These are phyloP conservation scores for Quercus variabilis DNA, from an alignment of 306 rosid species.

Conservation along the genomic window DNA sequence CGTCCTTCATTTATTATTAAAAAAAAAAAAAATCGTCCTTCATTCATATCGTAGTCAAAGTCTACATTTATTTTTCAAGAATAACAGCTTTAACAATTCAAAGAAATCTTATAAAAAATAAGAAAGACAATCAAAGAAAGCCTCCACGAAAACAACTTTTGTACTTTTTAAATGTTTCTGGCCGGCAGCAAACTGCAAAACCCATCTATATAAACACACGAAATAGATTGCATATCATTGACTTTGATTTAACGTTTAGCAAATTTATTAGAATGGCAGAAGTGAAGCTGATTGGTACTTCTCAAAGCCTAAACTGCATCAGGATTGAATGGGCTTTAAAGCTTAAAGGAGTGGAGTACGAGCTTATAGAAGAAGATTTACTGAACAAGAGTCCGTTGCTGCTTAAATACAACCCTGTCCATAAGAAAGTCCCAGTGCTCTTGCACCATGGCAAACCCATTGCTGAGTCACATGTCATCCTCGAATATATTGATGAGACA, in stretches of 20 bases:
- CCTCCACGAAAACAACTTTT: no score
- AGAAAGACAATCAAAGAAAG: no score
- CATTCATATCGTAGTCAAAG: no score
- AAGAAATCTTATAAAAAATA: no score
- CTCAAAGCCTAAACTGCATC: slow-evolving; percentile 31
- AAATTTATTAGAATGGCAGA: slow-evolving; percentile 30
- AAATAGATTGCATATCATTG: no score
- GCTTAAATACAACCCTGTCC: slow-evolving; percentile 43
- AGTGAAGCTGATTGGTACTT: slow-evolving; percentile 36
- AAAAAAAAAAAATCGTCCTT: no score
- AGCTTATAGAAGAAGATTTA: slow-evolving; percentile 35
- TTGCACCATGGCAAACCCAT: slow-evolving; percentile 29
- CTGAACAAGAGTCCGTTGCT: slow-evolving; percentile 40
- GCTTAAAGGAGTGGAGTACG: slow-evolving; percentile 50
- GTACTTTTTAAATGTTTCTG: no score
- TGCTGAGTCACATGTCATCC: slow-evolving; percentile 45
- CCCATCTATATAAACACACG: no score
- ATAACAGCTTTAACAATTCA: no score
- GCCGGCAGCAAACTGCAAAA: no score
- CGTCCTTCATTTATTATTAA: no score
- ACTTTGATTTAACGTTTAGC: background rate
- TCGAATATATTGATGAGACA: slow-evolving; percentile 49
- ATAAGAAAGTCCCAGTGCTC: slow-evolving; percentile 48
- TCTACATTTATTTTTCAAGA: no score
- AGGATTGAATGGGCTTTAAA: slow-evolving; percentile 47